Evolutionary conservation across 2,329 filamentous ascomycete species (phyloP), one percentile per base, ranked within the genome.

Genomic region (Sporothrix phasma): DNA sequence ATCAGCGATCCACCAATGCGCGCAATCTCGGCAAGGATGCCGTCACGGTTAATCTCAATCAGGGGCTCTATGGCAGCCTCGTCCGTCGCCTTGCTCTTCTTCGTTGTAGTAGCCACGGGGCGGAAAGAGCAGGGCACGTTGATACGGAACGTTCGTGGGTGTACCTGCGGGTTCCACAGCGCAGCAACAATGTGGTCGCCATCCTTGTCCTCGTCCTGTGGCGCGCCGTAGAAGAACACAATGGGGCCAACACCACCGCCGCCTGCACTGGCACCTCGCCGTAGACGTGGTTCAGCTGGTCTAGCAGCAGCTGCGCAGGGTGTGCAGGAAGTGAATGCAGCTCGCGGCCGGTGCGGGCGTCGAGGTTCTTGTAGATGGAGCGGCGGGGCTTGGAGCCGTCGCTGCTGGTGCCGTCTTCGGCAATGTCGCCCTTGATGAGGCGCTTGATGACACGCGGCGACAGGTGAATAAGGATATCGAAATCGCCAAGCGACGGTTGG

Each of bases 391-490:
- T 62, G 15, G 24, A 15, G 15, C 24, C 2, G 31, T 29, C 56
- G 71, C 61, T 68, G 24, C 17, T 68, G 41, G 17, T 39, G 46
- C 37, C 70, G 3, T 41, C 46, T 45, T 75, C 71, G 64, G 72
- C 69, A 61, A 74, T 73, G 43, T 73, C 72, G 56, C 77, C 69
- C 49, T 75, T 72, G 69, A 75, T 64, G 31, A 79, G 70, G 67
- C 72, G 67, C 71, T 78, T 78, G 51, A 83, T 72, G 59, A 77
- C 77, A 68, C 82, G 85, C 37, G 80, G 69, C 17, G 84, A 82
- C 22, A 97, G 78, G 71, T 88, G 84, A 63, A 99, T 78, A n/a
- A 93, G 77, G 67, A 97, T 88, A 73, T 97, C 91, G 74, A 92
- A 99, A 68, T 96, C 92, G 10, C 76, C 75, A 5, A 90, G 79